Base-by-base conservation (phyloP, 1,284 basidiomycete species). In the Cystobasidiaceae sp. region DNA sequence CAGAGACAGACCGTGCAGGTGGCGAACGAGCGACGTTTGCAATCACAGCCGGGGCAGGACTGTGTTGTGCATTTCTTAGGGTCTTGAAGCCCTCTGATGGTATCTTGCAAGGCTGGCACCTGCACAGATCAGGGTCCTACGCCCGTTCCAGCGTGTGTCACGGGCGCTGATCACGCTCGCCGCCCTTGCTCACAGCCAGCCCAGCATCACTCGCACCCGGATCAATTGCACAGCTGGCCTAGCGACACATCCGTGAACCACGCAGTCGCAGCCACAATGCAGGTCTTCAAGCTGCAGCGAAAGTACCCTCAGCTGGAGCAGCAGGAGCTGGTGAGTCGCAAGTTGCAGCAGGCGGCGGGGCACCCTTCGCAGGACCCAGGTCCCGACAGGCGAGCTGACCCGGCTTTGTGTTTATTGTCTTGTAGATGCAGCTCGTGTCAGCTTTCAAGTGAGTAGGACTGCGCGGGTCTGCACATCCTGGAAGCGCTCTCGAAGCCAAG, bases 241-340 rank as follows among this genome's bases (percentile, higher is more conserved):
- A 23, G 21, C 46, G 7, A 8, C 46, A 49, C 19, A 49, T 27
- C 5, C 21, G 15, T 44, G 4, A 27, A 49, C 21, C 5, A 17
- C 21, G 8, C 50, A 52, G 28, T n/a, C 6, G 8, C 4, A 27
- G 25, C 32, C 4, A 52, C 19, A n/a, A 37, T 37, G 32, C 19
- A 27, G 28, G 61, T 64, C 51, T 64, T 64, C 52, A 64, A 64
- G 52, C 61, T 64, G 5, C 61, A 64, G 52, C 51, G 61, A 17
- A 49, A 50, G 30, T 64, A 51, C 23, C 61, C 61, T 25, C 49
- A 64, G 27, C 33, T 64, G n/a, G 33, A 56, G 28, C 61, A 64
- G 44, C 61, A 64, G 37, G 61, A 64, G 52, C 61, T 64, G 30
- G 61, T 64, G 44, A 39, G 61, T 51, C 25, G 60, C 37, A 34